These are phyloP conservation scores for Sarcodon sp. DNA, from an alignment of 768 basidiomycete species.

Conservation along the genomic window DNA sequence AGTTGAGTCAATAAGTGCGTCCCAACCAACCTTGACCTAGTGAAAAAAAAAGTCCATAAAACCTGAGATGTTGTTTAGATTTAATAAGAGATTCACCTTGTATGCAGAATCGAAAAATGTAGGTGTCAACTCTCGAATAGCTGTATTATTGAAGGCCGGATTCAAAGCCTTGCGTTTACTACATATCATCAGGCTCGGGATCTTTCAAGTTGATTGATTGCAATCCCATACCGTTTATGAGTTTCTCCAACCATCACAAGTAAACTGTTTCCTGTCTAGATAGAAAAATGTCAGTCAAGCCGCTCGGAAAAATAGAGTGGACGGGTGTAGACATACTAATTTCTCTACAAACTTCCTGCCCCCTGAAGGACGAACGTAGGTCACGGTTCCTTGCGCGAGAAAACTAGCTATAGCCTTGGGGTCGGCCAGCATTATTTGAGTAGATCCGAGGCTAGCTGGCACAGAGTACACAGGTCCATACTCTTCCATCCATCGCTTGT, in stretches of 20 bases:
- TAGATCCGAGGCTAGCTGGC: conserved; percentile 13
- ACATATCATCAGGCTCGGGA: background rate
- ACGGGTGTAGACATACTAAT: conserved; percentile 14
- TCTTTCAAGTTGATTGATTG: conserved; percentile 2
- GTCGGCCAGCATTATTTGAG: conserved; percentile 11
- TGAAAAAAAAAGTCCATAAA: background rate
- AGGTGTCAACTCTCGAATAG: conserved; percentile 29
- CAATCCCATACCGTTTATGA: conserved; percentile 23
- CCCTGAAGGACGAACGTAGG: conserved; percentile 28
- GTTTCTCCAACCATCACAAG: conserved; percentile 27
- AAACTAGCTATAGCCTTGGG: conserved; percentile 38
- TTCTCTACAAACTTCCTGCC: conserved; percentile 21
- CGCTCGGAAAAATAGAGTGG: no score
- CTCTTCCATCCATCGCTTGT: conserved; percentile 31
- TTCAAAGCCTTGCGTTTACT: conserved; percentile 38
- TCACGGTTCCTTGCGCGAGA: conserved; percentile 33
- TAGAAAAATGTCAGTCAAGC: background rate
- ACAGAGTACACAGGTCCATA: conserved; percentile 35
- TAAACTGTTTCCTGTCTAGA: conserved; percentile 21
- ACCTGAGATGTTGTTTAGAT: background rate
- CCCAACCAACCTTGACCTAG: conserved; percentile 24
- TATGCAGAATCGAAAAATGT: conserved; percentile 40
- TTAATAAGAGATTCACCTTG: conserved; percentile 20
- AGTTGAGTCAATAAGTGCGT: conserved; percentile 12
- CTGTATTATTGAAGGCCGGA: conserved; percentile 39